These are phyloP conservation scores for Saitozyma sp. DNA, from an alignment of 768 basidiomycete species.

Conservation along the genomic window DNA sequence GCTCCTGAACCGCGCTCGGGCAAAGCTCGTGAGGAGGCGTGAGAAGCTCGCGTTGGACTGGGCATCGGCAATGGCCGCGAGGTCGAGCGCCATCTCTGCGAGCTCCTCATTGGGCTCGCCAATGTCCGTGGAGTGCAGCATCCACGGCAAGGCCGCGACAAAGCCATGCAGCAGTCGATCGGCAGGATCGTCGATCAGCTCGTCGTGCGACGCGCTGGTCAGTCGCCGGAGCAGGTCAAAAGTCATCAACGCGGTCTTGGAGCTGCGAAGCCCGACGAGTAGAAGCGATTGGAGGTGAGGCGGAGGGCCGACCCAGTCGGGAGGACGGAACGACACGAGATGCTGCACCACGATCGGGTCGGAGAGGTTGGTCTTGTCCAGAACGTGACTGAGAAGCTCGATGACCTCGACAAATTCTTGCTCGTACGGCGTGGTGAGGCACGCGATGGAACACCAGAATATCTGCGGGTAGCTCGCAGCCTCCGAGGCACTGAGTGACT, in stretches of 20 bases:
- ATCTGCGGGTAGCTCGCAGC: slow-evolving; percentile 69
- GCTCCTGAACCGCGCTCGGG: slow-evolving; percentile 81
- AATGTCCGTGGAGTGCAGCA: slow-evolving; percentile 71
- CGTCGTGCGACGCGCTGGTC: slow-evolving; percentile 62
- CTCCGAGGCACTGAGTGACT: slow-evolving; percentile 62
- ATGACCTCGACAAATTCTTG: slow-evolving; percentile 72
- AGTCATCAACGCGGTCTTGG: slow-evolving; percentile 65
- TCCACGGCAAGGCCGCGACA: slow-evolving; percentile 81
- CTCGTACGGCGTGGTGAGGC: slow-evolving; percentile 78
- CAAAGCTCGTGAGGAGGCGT: slow-evolving; percentile 85
- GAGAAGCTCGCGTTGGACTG: slow-evolving; percentile 76
- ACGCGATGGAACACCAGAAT: slow-evolving; percentile 83
- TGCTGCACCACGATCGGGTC: slow-evolving; percentile 68
- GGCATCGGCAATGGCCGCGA: slow-evolving; percentile 68
- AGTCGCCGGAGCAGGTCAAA: slow-evolving; percentile 69
- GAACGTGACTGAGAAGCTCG: slow-evolving; percentile 64
- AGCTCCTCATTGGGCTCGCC: slow-evolving; percentile 64
- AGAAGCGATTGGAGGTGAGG: slow-evolving; percentile 69
- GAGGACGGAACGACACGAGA: slow-evolving; percentile 68
- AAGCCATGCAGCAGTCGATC: slow-evolving; percentile 54
- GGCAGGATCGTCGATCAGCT: slow-evolving; percentile 64
- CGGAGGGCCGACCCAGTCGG: slow-evolving; percentile 66
- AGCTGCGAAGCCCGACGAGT: slow-evolving; percentile 76
- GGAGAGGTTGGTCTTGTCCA: slow-evolving; percentile 70
- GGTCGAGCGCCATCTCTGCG: slow-evolving; percentile 69